Conservation (phyloP, 257 asterid species). For the Primulina tabacum region DNA sequence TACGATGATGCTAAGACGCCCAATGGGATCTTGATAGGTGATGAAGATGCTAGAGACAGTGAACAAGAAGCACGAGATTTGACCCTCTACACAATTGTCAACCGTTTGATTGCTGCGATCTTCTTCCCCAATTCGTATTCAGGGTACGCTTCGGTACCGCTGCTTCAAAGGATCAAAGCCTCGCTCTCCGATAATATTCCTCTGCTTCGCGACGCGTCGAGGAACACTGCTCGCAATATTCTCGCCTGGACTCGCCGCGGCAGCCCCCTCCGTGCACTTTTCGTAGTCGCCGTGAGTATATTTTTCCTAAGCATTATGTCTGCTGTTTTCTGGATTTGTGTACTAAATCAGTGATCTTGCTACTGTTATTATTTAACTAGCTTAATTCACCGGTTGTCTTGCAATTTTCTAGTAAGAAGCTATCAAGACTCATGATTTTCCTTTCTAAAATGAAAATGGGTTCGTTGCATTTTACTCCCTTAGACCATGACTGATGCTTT, state of each 20-base stretch:
- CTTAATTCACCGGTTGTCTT: not conserved
- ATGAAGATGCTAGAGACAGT: constrained; percentile 16
- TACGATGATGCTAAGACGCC: constrained; percentile 18
- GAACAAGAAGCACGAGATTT: constrained; percentile 27
- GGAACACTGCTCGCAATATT: constrained; percentile 46
- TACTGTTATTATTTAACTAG: not conserved
- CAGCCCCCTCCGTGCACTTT: constrained; percentile 60
- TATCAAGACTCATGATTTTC: not conserved
- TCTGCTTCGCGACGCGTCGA: constrained; percentile 59
- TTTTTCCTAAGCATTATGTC: not conserved
- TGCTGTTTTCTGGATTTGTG: not conserved
- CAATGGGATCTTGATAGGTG: constrained; percentile 28
- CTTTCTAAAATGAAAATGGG: not conserved
- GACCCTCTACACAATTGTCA: constrained; percentile 49
- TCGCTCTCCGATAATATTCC: constrained; percentile 52
- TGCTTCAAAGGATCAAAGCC: constrained; percentile 48
- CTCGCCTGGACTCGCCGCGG: constrained; percentile 77
- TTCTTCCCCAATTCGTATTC: constrained; percentile 43
- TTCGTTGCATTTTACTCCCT: not conserved
- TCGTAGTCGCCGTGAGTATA: constrained; percentile 63
- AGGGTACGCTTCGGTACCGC: constrained; percentile 23
- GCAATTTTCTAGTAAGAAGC: not conserved
- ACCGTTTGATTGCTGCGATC: constrained; percentile 48
- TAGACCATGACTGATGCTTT: not conserved
- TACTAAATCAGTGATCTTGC: not conserved